Evolutionary conservation across 2,329 filamentous ascomycete species (phyloP), one percentile per base, ranked within the genome.

Genomic region (Verticillium albo-atrum): DNA sequence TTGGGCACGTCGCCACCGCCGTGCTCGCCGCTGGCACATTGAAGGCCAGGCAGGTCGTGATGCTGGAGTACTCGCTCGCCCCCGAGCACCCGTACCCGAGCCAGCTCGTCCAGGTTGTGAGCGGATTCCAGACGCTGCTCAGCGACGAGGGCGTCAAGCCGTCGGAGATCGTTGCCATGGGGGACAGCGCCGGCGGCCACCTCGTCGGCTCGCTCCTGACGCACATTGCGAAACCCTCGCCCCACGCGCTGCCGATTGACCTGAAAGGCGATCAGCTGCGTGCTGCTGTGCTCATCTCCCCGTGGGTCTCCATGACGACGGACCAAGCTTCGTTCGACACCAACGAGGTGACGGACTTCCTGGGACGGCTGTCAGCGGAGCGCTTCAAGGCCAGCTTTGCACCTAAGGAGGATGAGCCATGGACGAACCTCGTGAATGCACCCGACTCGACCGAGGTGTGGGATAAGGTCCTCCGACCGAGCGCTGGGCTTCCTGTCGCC

Each of bases 121-220:
- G 62, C 7, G 58, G 65, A 5, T 55, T 67, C 28, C 63, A 61
- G 15, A 57, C 60, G 26, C 61, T 68, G n/a, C 61, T 66, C 3
- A 55, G 60, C n/a, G 20, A 42, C 35, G 55, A 59, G 25, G 25
- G 12, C 4, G 23, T 63, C 3, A 53, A 37, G 9, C 58, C 61
- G 5, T 57, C 54, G 6, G 61, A 66, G 6, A 61, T 68, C 54
- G 60, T 67, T 15, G 51, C 67, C 25, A 64, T 52, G 2, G 66
- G 65, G 20, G 66, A 68, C 50, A 67, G 64, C 25, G 66, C 65
- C 27, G 66, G 66, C 35, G 66, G 61, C 15, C 61, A 68, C 58
- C 58, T 67, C 42, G 35, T 61, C 20, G 61, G 63, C 52, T 63
- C 60, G 23, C 53, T 68, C 23, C 55, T 68, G 32, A 60, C 60